Evolutionary conservation across 2,329 filamentous ascomycete genomes (phyloP).

Genomic region (Fusarium brevicatenulatum): DNA sequence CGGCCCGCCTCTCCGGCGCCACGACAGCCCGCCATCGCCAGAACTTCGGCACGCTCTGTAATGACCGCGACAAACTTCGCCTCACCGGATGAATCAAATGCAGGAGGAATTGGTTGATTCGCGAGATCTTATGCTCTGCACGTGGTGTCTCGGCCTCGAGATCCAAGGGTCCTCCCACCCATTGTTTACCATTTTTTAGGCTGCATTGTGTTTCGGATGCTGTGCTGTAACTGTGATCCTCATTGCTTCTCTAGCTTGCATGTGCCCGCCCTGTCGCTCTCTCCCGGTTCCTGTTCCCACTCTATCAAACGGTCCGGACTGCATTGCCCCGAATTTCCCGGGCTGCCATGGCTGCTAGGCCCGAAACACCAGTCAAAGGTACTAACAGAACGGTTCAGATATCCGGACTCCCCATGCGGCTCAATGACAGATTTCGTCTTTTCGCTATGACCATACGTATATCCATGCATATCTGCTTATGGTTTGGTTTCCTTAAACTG

Average conservation of each 20-base stretch:
- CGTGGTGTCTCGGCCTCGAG: conserved; percentile 27
- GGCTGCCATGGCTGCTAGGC: conserved; percentile 32
- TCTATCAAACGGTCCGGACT: conserved; percentile 19
- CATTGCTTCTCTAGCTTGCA: not conserved
- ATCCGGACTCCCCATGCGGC: not conserved
- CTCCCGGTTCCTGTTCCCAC: conserved; percentile 18
- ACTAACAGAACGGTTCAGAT: conserved; percentile 1
- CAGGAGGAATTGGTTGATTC: conserved; percentile 11
- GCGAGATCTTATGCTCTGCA: conserved; percentile 25
- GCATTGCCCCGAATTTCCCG: conserved; percentile 30
- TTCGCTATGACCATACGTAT: not conserved
- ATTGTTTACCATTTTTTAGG: not conserved
- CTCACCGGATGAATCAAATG: conserved; percentile 21
- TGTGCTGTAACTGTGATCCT: conserved; percentile 11
- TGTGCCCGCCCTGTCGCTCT: not conserved
- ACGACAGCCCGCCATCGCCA: conserved; percentile 43
- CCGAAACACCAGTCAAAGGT: conserved; percentile 32
- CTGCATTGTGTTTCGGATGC: conserved; percentile 18
- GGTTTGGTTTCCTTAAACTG: not conserved
- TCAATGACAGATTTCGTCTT: conserved; percentile 2
- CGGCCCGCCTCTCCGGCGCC: conserved; percentile 51
- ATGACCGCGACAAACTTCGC: conserved; percentile 1
- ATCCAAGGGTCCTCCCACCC: conserved; percentile 14
- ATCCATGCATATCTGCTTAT: not conserved
- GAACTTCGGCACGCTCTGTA: conserved; percentile 37